These are phyloP conservation scores for Betula pendula DNA, from an alignment of 306 rosid species.

Conservation along the genomic window DNA sequence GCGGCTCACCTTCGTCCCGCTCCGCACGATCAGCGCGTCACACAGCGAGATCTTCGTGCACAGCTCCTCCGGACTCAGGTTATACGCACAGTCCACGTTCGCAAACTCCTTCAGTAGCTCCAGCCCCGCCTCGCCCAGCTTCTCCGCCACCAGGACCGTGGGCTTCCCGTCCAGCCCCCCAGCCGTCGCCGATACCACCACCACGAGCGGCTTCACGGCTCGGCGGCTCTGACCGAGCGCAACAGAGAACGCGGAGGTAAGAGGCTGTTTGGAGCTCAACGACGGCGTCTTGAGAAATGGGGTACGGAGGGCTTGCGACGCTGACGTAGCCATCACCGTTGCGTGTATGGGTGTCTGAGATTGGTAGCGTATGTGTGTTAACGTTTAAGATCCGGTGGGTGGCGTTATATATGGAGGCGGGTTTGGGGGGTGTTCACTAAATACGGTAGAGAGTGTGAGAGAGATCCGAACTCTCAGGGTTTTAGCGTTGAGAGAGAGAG, in stretches of 20 bases:
- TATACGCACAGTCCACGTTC: slow-evolving; percentile 85
- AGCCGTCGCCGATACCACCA: slow-evolving; percentile 51
- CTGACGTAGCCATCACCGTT: slow-evolving; percentile 48
- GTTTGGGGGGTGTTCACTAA: not conserved
- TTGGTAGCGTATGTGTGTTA: not conserved
- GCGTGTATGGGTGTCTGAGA: not conserved
- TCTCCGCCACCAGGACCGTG: slow-evolving; percentile 89
- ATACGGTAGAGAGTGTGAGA: not conserved
- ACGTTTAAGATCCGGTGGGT: not conserved
- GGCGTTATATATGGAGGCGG: not conserved
- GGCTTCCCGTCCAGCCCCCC: slow-evolving; percentile 67
- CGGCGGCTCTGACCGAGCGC: slow-evolving; percentile 29
- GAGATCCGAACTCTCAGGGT: not conserved
- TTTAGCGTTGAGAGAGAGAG: not conserved
- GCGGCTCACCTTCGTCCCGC: slow-evolving; percentile 89
- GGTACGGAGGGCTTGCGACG: slow-evolving; percentile 50
- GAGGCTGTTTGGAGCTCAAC: slow-evolving; percentile 60
- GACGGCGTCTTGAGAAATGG: slow-evolving; percentile 28
- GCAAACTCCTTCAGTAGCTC: slow-evolving; percentile 74
- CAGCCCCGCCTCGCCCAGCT: slow-evolving; percentile 87
- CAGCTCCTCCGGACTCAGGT: slow-evolving; percentile 81
- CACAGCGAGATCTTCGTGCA: slow-evolving; percentile 98
- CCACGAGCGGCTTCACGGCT: slow-evolving; percentile 28
- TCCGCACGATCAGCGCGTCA: slow-evolving; percentile 89
- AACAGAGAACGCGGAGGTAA: slow-evolving; percentile 56